Percentiles rank a stretch among this genome's conserved stretches.
phyloP scores from a whole-genome alignment of 352 stramenopile genomes.

The Pythium pyrilobum region DNA sequence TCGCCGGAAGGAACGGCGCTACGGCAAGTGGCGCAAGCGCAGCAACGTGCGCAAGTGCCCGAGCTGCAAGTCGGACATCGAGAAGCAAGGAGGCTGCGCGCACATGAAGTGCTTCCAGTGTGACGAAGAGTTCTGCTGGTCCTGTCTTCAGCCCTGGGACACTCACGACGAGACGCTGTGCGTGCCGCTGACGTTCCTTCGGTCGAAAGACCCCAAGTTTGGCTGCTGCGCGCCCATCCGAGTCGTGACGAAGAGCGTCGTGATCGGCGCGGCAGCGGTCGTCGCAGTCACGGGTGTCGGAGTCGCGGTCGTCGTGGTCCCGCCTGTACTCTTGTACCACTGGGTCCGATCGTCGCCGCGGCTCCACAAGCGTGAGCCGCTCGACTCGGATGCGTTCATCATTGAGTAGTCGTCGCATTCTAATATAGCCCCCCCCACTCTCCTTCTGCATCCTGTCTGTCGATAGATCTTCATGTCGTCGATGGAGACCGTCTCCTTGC shows the following conservation, averaged over 20 bases:
- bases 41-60: slow-evolving; percentile 70
- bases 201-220: slow-evolving; percentile 59
- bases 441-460: not conserved
- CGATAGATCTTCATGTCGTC: not conserved
- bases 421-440: not conserved
- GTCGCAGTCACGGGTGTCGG: slow-evolving; percentile 49
- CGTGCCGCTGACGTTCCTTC: slow-evolving; percentile 55
- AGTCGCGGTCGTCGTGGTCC: slow-evolving; percentile 61
- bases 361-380: slow-evolving; percentile 30
- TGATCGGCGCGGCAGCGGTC: slow-evolving; percentile 45
- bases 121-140: slow-evolving; percentile 83
- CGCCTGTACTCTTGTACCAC: slow-evolving; percentile 59
- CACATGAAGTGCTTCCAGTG: slow-evolving; percentile 87
- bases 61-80: slow-evolving; percentile 63
- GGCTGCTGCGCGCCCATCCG: slow-evolving; percentile 62
- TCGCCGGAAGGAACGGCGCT: slow-evolving; percentile 58
- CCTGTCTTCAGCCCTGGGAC: slow-evolving; percentile 60
- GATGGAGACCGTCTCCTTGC: too few species aligned
- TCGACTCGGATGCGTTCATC: slow-evolving; percentile 28
- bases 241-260: slow-evolving; percentile 61
- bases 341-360: slow-evolving; percentile 45
- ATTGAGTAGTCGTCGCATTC: slow-evolving; percentile 2
- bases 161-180: slow-evolving; percentile 75
- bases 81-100: slow-evolving; percentile 80
- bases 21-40: slow-evolving; percentile 59